Percentiles rank a stretch among this genome's conserved stretches.
Conservation (phyloP, 495 filamentous ascomycete species). For the Glonium stellatum region DNA sequence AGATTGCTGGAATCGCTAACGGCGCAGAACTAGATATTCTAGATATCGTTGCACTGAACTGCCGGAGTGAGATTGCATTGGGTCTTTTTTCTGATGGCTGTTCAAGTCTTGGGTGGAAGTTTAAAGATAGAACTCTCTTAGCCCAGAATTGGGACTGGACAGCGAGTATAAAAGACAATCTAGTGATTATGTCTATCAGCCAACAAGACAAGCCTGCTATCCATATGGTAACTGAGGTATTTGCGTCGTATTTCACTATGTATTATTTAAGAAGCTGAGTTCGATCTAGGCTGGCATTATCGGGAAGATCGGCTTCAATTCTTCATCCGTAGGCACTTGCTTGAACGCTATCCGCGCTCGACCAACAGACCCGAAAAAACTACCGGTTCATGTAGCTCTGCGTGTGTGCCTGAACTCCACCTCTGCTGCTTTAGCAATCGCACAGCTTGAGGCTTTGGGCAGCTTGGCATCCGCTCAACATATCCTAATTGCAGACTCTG, state of each 20-base stretch:
- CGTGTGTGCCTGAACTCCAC: conserved; percentile 48
- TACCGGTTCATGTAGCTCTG: conserved; percentile 60
- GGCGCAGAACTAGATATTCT: conserved; percentile 47
- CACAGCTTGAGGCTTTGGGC: conserved; percentile 41
- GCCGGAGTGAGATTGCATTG: conserved; percentile 61
- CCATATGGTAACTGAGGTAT: conserved; percentile 30
- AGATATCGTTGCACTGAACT: conserved; percentile 59
- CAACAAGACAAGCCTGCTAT: conserved; percentile 44
- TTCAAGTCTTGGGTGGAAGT: conserved; percentile 51
- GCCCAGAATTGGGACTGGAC: conserved; percentile 61
- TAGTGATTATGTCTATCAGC: conserved; percentile 49
- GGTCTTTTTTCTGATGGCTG: conserved; percentile 60
- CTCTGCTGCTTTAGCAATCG: conserved; percentile 47
- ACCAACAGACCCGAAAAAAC: conserved; percentile 46
- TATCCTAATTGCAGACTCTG: conserved; percentile 53
- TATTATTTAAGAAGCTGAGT: background rate
- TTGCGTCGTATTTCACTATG: conserved; percentile 23
- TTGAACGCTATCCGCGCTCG: conserved; percentile 60
- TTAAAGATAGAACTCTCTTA: conserved; percentile 40
- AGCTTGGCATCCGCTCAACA: conserved; percentile 56
- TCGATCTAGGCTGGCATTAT: conserved; percentile 61
- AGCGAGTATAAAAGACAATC: conserved; percentile 40
- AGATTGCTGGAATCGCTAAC: conserved; percentile 48
- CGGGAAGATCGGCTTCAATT: conserved; percentile 65
- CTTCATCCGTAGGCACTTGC: conserved; percentile 54